phyloP scores from a whole-genome alignment of 345 rosid species.

The Gossypium mustelinum region DNA sequence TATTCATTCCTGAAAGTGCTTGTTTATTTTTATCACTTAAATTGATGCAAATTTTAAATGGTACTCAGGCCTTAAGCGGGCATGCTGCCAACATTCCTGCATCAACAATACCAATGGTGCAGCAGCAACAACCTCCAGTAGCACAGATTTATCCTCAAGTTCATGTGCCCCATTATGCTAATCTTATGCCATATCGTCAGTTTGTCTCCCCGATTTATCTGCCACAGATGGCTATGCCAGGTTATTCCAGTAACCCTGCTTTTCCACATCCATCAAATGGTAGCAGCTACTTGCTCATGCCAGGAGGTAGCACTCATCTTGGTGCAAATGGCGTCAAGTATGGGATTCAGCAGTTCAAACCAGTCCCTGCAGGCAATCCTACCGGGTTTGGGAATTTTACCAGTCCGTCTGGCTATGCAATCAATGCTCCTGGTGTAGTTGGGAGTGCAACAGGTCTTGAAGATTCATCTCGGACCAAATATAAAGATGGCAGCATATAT shows the following conservation, averaged over 20 bases:
- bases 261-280: slow-evolving; percentile 88
- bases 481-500: slow-evolving; percentile 74
- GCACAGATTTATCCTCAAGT: slow-evolving; percentile 90
- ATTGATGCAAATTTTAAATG: slow-evolving; percentile 11
- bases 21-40: background rate
- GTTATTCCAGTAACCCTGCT: slow-evolving; percentile 73
- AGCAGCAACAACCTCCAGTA: slow-evolving; percentile 67
- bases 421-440: slow-evolving; percentile 68
- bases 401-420: slow-evolving; percentile 59
- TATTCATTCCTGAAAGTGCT: background rate
- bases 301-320: slow-evolving; percentile 75
- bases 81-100: slow-evolving; percentile 47
- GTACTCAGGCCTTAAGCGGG: slow-evolving; percentile 35
- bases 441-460: slow-evolving; percentile 76
- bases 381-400: slow-evolving; percentile 54
- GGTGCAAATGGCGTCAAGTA: slow-evolving; percentile 69
- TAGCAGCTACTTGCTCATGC: slow-evolving; percentile 80
- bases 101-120: slow-evolving; percentile 56
- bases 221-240: slow-evolving; percentile 87
- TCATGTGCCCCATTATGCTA: slow-evolving; percentile 73
- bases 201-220: slow-evolving; percentile 74
- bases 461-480: slow-evolving; percentile 80
- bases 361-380: slow-evolving; percentile 60
- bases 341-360: slow-evolving; percentile 83
- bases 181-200: slow-evolving; percentile 86